These are phyloP conservation scores for Camellia oleifera DNA, from an alignment of 179 eudicot species.

Conservation along the genomic window DNA sequence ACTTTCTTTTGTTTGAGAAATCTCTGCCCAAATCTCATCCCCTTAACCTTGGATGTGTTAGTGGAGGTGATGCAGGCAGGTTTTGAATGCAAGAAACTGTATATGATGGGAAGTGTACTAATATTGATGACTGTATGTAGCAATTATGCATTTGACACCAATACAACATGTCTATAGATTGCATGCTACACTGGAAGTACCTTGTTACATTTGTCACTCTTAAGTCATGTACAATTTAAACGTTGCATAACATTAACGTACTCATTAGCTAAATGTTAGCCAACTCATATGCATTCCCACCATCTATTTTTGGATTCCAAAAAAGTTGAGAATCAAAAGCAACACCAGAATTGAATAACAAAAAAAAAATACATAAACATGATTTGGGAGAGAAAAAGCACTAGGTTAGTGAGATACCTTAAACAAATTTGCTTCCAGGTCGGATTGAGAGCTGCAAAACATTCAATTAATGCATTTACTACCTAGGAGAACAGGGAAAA, in stretches of 20 bases:
- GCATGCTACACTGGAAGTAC: neutral
- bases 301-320: neutral
- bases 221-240: neutral
- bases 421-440: conserved; percentile 90
- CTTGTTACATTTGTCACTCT: neutral
- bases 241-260: neutral
- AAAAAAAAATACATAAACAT: neutral
- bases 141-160: neutral
- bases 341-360: neutral
- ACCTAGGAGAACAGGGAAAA: neutral
- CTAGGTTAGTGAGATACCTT: conserved; percentile 47
- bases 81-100: neutral
- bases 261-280: conserved; percentile 5
- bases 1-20: neutral
- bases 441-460: conserved; percentile 80
- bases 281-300: neutral
- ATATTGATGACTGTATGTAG: neutral
- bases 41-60: neutral
- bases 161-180: neutral
- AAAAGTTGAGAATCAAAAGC: neutral
- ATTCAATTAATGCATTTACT: neutral
- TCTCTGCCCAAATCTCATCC: neutral
- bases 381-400: neutral
- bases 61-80: neutral
- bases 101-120: neutral